Evolutionary conservation across 1,284 basidiomycete species (phyloP), one percentile per base, ranked within the genome.

Genomic region (Irpex sp.): DNA sequence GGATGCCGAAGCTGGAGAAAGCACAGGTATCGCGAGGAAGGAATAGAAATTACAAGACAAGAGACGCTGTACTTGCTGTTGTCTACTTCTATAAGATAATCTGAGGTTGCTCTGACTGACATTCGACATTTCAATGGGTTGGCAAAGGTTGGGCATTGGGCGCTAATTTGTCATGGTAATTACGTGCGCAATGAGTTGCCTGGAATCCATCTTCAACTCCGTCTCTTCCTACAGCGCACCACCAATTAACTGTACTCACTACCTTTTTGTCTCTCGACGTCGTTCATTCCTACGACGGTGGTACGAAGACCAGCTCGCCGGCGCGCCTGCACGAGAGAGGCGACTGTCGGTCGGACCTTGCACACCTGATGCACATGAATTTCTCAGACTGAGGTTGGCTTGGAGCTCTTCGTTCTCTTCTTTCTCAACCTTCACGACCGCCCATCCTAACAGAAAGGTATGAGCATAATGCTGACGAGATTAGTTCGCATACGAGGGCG

Each of bases 1-100:
- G 58, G 76, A 77, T 56, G 51, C 21, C 11, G 56, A 31, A 11
- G 57, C 38, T 13, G 57, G 5, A 31, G 9, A 47, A 34, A 19
- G 13, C n/a, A 48, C 1, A 48, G 51, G 2, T 1, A 11, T 6
- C 34, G 34, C 3, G 2, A 3, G 26, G 26, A 1, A 3, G 3
- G 26, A 26, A 26, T 26, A 26, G 26, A 26, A 3, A 26, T 26
- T 26, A 26, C 26, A 26, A 26, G 1, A 26, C 3, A 26, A 36
- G 34, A 36, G 34, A 2, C 34, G 2, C 8, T 36, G 2, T 36
- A 36, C 7, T 36, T 36, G 1, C 7, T 36, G 1, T 36, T 36
- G 6, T 1, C 34, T 36, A 8, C 34, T 8, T 36, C 34, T 36
- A 36, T 36, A 36, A 2, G 7, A 2, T 2, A 36, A 36, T 1